Evolutionary conservation across 2,329 filamentous ascomycete species (phyloP), one percentile per base, ranked within the genome.

Genomic region (Calonectria ilicicola): DNA sequence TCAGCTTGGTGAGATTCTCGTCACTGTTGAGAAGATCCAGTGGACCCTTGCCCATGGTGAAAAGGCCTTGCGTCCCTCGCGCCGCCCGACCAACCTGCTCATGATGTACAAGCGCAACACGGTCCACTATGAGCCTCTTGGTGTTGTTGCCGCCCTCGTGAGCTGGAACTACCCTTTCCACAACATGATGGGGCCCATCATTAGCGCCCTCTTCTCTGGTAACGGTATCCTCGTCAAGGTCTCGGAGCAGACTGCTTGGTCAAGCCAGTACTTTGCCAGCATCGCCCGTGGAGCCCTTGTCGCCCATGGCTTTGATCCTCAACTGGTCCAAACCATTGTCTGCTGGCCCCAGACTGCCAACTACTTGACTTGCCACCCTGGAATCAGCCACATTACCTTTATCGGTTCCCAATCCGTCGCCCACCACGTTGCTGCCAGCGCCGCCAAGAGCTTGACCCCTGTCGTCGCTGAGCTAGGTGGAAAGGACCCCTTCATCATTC

Each of bases 141-240:
- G 97, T 19, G 95, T 99, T 42, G 94, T 99, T 7, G 93, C 95
- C 14, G 96, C 97, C 21, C 93, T 96, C 65, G 95, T 99, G 51
- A 97, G 94, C 81, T 99, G 97, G 97, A 99, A 99, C 86, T 98
- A 95, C 82, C 92, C 95, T 53, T 98, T 98, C 84, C 97, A 99
- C 86, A 99, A 99, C 84, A 88, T 98, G 75, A 91, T 98, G 58
- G 95, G 94, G 0, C 97, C 96, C 17, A 90, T 98, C 76, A 97
- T 98, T 81, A 96, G 94, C 77, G 92, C 94, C 19, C 89, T 98
- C 64, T 98, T 98, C 82, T 90, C 96, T 17, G 97, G 97, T 58
- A 98, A 98, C 82, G 95, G 92, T 65, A 93, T 98, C 76, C 88
- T 99, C 49, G 93, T 98, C 83, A 99, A 99, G 86, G 94, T 94